These are phyloP conservation scores for Pleurotus giganteus DNA, from an alignment of 768 basidiomycete genomes.

Conservation along the genomic window DNA sequence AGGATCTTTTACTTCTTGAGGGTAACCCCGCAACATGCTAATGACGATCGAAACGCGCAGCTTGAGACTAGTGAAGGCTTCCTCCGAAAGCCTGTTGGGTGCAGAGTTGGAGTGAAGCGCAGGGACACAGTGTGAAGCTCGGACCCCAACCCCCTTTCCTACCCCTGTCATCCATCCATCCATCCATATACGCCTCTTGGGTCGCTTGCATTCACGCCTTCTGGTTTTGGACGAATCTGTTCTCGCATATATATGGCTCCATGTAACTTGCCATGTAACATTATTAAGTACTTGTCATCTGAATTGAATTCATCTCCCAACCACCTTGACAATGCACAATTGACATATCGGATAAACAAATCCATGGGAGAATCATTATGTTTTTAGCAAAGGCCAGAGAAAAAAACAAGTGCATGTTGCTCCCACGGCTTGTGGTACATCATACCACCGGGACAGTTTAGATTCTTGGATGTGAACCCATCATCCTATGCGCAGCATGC, in stretches of 20 bases:
- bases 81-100: slow-evolving; percentile 76
- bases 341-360: too few relatives aligned
- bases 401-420: too few relatives aligned
- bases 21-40: slow-evolving; percentile 9
- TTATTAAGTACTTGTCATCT: too few relatives aligned
- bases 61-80: slow-evolving; percentile 83
- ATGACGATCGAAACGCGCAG: slow-evolving; percentile 33
- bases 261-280: too few relatives aligned
- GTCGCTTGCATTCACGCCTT: neutral
- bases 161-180: neutral
- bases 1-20: slow-evolving; percentile 18
- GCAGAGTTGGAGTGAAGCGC: slow-evolving; percentile 69
- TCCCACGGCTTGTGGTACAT: neutral
- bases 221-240: neutral
- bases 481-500: neutral
- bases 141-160: neutral
- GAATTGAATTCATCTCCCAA: too few relatives aligned
- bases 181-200: neutral
- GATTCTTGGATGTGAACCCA: slow-evolving; percentile 5
- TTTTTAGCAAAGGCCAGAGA: too few relatives aligned
- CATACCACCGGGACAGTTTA: neutral
- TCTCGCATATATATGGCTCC: too few relatives aligned
- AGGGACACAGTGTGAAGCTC: slow-evolving; percentile 32
- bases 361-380: too few relatives aligned
- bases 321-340: too few relatives aligned